Percentiles rank a stretch among this genome's conserved stretches.
Evolutionary conservation across 2,329 filamentous ascomycete genomes (phyloP).

Genomic region (Colletotrichum cereale): DNA sequence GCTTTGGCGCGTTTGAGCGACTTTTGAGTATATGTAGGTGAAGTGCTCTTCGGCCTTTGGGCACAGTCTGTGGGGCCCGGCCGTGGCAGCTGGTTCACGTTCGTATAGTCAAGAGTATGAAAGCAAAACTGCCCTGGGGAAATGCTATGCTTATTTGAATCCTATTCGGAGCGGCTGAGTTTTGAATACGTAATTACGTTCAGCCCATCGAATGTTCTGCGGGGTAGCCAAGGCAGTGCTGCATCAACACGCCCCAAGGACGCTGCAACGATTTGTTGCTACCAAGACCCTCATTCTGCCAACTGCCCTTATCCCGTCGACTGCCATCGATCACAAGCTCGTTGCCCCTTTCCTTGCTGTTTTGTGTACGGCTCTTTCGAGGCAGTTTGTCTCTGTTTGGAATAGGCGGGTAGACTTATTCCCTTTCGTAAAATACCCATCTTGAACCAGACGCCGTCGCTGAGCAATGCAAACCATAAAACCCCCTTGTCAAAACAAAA

Average conservation of each 20-base stretch:
- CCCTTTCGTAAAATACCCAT: slow-evolving; percentile 31
- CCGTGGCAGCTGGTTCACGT: no score
- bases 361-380: slow-evolving; percentile 15
- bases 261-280: slow-evolving; percentile 18
- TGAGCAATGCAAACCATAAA: slow-evolving; percentile 41
- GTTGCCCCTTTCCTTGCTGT: not conserved
- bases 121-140: no score
- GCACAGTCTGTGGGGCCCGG: not conserved
- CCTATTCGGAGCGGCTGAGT: slow-evolving; percentile 17
- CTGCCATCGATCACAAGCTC: slow-evolving; percentile 8
- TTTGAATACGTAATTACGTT: slow-evolving; percentile 28
- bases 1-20: not conserved
- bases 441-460: slow-evolving; percentile 43
- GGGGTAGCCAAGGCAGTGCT: slow-evolving; percentile 28
- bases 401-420: slow-evolving; percentile 1
- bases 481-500: not conserved
- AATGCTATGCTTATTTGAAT: slow-evolving; percentile 6
- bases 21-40: not conserved
- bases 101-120: not conserved
- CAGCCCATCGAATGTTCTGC: slow-evolving; percentile 34
- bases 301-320: slow-evolving; percentile 7
- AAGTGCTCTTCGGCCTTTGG: not conserved
- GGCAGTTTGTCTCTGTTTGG: slow-evolving; percentile 8
- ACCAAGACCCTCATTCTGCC: slow-evolving; percentile 2
- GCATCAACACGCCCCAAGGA: slow-evolving; percentile 20